These are phyloP conservation scores for Solanum hybrid DNA, from an alignment of 305 asterid genomes.

Conservation along the genomic window DNA sequence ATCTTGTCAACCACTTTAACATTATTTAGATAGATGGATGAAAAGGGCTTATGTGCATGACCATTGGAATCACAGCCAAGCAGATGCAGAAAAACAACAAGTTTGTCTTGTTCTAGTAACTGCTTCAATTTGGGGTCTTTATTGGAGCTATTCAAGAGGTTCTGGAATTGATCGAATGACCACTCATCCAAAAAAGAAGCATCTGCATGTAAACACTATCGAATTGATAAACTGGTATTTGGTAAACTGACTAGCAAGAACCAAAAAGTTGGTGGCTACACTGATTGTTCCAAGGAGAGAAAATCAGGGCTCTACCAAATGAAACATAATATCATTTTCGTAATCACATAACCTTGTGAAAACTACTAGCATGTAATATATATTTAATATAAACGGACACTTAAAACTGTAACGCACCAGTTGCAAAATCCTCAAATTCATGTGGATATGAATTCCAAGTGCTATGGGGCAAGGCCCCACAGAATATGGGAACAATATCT, in stretches of 20 bases:
- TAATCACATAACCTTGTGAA: not conserved
- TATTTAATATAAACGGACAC: not conserved
- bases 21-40: conserved; percentile 89
- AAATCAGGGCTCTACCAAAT: not conserved
- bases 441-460: conserved; percentile 85
- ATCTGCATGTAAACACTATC: conserved; percentile 50
- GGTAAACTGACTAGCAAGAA: not conserved
- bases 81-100: conserved; percentile 77
- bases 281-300: not conserved
- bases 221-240: conserved; percentile 9
- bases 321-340: not conserved
- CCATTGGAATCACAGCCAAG: conserved; percentile 99
- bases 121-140: conserved; percentile 61
- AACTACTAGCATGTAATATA: not conserved
- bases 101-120: conserved; percentile 80
- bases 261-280: conserved; percentile 1
- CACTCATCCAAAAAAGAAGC: conserved; percentile 98
- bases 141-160: conserved; percentile 73
- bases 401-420: conserved; percentile 45
- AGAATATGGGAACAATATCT: conserved; percentile 86
- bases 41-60: conserved; percentile 97
- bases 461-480: conserved; percentile 81
- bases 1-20: conserved; percentile 92
- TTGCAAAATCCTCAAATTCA: conserved; percentile 90
- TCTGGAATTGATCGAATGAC: conserved; percentile 82